A percentile compares a stretch with the other conserved stretches of the same genome.
Evolutionary conservation across 257 asterid species (phyloP).

Genomic region (Salvia miltiorrhiza): DNA sequence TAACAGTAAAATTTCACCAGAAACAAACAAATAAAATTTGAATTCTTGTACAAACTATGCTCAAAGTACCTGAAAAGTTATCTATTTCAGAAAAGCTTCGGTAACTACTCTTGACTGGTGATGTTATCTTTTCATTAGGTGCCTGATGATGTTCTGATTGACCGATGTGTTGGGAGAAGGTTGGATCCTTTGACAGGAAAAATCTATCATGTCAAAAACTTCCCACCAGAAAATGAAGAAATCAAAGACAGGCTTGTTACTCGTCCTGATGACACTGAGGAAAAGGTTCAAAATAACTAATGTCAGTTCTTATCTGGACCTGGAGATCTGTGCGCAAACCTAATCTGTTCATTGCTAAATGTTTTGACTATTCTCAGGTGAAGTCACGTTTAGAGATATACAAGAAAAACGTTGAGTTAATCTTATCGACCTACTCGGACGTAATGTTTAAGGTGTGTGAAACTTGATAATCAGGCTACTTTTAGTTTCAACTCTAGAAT

Average conservation of each 20-base stretch:
- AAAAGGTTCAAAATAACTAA: conserved; percentile 47
- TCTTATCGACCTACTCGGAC: conserved; percentile 54
- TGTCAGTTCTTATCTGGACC: conserved; percentile 13
- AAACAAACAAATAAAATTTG: not conserved
- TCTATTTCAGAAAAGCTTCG: not conserved
- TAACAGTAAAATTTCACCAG: not conserved
- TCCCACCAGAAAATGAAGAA: conserved; percentile 84
- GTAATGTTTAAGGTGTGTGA: conserved; percentile 55
- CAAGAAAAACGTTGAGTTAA: conserved; percentile 69
- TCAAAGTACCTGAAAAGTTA: conserved; percentile 3
- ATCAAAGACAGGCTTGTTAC: conserved; percentile 67
- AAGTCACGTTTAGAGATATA: conserved; percentile 77
- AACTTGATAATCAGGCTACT: conserved; percentile 12
- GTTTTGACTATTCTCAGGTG: conserved; percentile 49
- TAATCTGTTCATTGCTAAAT: conserved; percentile 8
- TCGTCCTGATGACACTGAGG: conserved; percentile 90
- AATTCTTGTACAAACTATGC: not conserved
- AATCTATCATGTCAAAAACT: conserved; percentile 64
- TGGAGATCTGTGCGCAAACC: conserved; percentile 8
- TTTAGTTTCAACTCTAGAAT: conserved; percentile 8
- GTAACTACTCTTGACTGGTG: conserved; percentile 21
- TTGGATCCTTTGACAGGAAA: conserved; percentile 81
- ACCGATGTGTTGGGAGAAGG: conserved; percentile 90
- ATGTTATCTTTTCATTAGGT: conserved; percentile 49
- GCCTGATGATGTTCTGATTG: conserved; percentile 71